These are phyloP conservation scores for Boechera stricta DNA, from an alignment of 345 rosid species.

Conservation along the genomic window DNA sequence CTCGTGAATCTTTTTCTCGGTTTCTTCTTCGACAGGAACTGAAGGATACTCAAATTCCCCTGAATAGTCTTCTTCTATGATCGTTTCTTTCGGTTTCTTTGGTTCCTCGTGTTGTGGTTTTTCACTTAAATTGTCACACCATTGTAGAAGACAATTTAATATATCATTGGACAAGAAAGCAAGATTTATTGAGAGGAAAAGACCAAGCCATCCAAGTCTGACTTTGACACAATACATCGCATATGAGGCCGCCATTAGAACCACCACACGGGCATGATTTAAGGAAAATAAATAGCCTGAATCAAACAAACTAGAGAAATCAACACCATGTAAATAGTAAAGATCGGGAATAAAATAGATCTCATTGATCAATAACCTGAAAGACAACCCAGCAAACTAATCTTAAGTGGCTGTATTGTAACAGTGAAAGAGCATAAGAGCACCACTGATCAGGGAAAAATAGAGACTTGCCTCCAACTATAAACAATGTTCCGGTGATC, in stretches of 20 bases:
- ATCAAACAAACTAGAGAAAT: slow-evolving; percentile 38
- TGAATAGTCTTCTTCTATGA: slow-evolving; percentile 70
- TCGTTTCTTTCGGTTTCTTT: slow-evolving; percentile 59
- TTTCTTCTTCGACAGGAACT: slow-evolving; percentile 62
- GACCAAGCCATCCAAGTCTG: slow-evolving; percentile 94
- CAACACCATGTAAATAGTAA: slow-evolving; percentile 8
- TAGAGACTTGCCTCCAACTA: slow-evolving; percentile 83
- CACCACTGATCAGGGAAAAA: not conserved
- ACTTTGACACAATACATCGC: slow-evolving; percentile 85
- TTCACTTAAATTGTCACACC: slow-evolving; percentile 79
- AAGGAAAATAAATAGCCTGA: slow-evolving; percentile 94
- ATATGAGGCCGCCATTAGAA: slow-evolving; percentile 71
- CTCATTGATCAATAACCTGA: slow-evolving; percentile 3
- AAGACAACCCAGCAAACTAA: slow-evolving; percentile 16
- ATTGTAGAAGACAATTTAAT: slow-evolving; percentile 72
- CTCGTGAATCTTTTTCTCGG: slow-evolving; percentile 54
- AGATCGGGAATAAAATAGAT: not conserved
- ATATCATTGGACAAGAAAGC: slow-evolving; percentile 87
- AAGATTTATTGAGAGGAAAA: slow-evolving; percentile 80
- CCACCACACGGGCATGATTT: slow-evolving; percentile 89
- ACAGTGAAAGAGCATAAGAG: not conserved
- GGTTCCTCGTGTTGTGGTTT: slow-evolving; percentile 62
- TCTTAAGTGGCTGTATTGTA: slow-evolving; percentile 2
- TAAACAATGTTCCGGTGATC: slow-evolving; percentile 91
- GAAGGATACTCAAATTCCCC: slow-evolving; percentile 61